These are phyloP conservation scores for Fusarium sp. DNA, from an alignment of 2,329 filamentous ascomycete genomes.

Conservation along the genomic window DNA sequence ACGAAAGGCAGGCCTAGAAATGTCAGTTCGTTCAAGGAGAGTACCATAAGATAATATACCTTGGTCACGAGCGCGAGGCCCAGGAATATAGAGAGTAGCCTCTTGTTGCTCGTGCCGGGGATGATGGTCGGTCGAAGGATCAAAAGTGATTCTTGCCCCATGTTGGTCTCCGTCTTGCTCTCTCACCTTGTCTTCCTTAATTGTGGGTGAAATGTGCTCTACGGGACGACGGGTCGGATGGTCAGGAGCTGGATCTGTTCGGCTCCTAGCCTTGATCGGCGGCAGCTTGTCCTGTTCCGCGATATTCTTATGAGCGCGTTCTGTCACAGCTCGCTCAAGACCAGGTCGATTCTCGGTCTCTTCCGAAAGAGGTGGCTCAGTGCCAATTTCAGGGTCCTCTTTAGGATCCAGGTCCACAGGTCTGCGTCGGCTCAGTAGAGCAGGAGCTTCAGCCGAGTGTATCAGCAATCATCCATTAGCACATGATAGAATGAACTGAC, in stretches of 20 bases:
- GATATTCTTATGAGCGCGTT: background rate
- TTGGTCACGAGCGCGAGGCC: constrained; percentile 48
- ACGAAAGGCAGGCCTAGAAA: constrained; percentile 42
- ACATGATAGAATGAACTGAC: constrained; percentile 32
- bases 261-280: constrained; percentile 22
- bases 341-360: background rate
- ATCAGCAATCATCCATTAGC: constrained; percentile 1
- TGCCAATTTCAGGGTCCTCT: constrained; percentile 18
- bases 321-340: constrained; percentile 16
- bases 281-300: constrained; percentile 10
- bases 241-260: constrained; percentile 18
- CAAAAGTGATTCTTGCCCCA: constrained; percentile 44
- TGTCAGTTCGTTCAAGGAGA: constrained; percentile 3
- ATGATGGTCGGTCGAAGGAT: constrained; percentile 42
- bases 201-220: background rate
- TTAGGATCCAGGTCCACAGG: constrained; percentile 3
- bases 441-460: constrained; percentile 13
- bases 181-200: constrained; percentile 3
- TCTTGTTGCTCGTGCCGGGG: constrained; percentile 43
- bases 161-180: background rate
- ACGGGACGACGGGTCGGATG: background rate
- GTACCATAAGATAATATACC: constrained; percentile 20
- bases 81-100: constrained; percentile 46
- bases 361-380: background rate
- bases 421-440: constrained; percentile 19